These are phyloP conservation scores for Paraurostyla sp. DNA, from an alignment of 73 alveolate genomes.

Conservation along the genomic window DNA sequence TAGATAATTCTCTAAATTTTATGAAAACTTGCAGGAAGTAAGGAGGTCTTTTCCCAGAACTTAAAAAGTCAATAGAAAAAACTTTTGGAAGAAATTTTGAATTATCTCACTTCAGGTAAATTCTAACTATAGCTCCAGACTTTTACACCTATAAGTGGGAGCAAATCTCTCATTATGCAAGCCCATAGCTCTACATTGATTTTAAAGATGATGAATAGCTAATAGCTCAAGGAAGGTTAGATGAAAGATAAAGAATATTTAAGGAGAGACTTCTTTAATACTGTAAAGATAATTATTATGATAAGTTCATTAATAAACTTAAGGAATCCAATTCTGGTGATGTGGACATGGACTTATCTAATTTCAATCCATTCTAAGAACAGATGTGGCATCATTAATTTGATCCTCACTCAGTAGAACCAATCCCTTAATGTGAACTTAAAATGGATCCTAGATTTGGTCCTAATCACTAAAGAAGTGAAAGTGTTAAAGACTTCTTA, in stretches of 20 bases:
- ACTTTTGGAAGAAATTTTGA: slow-evolving; percentile 42
- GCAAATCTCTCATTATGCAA: background rate
- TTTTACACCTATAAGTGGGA: slow-evolving; percentile 47
- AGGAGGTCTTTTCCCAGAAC: background rate
- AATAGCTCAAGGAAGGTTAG: background rate
- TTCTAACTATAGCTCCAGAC: slow-evolving; percentile 28
- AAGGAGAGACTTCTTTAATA: slow-evolving; percentile 12
- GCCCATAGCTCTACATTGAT: slow-evolving; percentile 1
- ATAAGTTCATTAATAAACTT: background rate
- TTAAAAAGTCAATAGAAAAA: slow-evolving; percentile 25
- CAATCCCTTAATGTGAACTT: background rate
- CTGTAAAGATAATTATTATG: slow-evolving; percentile 2
- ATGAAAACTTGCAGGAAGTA: slow-evolving; percentile 7
- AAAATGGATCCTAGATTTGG: background rate
- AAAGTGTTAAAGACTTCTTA: slow-evolving; percentile 43
- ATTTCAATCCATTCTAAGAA: slow-evolving; percentile 37
- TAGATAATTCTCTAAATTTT: slow-evolving; percentile 41
- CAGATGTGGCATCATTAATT: slow-evolving; percentile 52
- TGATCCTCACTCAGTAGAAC: slow-evolving; percentile 48
- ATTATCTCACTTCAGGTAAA: background rate
- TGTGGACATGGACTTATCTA: background rate
- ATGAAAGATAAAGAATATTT: background rate
- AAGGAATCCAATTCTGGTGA: background rate
- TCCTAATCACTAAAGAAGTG: background rate
- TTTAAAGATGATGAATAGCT: background rate